These are phyloP conservation scores for Glycyrrhiza uralensis DNA, from an alignment of 306 rosid species.

Conservation along the genomic window DNA sequence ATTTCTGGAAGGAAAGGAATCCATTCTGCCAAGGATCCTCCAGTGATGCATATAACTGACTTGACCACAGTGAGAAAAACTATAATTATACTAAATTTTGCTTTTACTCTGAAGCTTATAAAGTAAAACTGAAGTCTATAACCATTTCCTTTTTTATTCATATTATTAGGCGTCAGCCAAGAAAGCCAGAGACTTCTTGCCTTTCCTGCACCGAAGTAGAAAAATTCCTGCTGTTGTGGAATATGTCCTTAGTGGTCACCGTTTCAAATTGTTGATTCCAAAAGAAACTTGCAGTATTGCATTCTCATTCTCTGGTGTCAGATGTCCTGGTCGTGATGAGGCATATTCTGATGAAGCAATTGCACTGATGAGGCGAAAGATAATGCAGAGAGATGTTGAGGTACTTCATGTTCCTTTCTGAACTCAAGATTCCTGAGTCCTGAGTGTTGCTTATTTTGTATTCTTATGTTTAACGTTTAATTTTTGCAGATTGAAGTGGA, in stretches of 20 bases:
- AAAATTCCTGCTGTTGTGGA: conserved; percentile 92
- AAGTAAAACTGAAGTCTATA: neutral
- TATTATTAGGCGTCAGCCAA: conserved; percentile 76
- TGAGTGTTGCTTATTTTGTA: conserved; percentile 5
- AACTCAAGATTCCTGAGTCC: conserved; percentile 13
- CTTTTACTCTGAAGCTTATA: conserved; percentile 1
- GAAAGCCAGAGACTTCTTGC: conserved; percentile 88
- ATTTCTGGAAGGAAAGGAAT: conserved; percentile 70
- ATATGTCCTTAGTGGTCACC: conserved; percentile 99
- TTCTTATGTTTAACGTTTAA: neutral
- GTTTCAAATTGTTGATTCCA: conserved; percentile 92
- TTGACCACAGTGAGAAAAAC: conserved; percentile 58
- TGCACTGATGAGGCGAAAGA: conserved; percentile 90
- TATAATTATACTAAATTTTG: neutral
- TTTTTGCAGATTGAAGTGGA: conserved; percentile 81
- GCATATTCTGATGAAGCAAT: conserved; percentile 94
- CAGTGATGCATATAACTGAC: conserved; percentile 96
- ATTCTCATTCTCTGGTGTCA: conserved; percentile 86
- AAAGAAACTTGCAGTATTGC: conserved; percentile 98
- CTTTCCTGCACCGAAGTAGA: conserved; percentile 85
- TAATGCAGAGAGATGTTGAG: conserved; percentile 99
- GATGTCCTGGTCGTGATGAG: conserved; percentile 96
- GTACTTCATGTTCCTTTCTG: conserved; percentile 38
- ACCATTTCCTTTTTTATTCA: conserved; percentile 22
- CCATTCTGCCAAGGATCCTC: conserved; percentile 95